phyloP scores from a whole-genome alignment of 805 yeast species.

The Lipomyces oligophaga region DNA sequence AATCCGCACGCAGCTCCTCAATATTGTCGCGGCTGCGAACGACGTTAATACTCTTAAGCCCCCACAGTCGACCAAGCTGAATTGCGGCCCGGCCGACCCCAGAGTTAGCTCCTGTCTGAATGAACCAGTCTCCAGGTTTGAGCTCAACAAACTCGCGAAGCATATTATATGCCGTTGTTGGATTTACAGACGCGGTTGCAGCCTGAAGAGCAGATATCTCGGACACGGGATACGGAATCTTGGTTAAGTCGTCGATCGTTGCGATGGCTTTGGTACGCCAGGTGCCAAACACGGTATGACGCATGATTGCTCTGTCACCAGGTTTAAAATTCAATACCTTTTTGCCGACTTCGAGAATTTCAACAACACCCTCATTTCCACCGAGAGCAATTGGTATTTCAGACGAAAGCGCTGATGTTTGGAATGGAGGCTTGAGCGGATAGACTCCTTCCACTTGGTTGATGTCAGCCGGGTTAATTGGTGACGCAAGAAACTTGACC shows the following conservation, averaged over 20 bases:
- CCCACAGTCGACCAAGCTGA: constrained; percentile 76
- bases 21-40: constrained; percentile 82
- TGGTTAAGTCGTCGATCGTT: constrained; percentile 50
- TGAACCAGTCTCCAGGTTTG: constrained; percentile 74
- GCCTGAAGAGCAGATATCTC: constrained; percentile 45
- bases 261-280: constrained; percentile 82
- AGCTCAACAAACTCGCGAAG: constrained; percentile 63
- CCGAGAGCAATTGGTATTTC: constrained; percentile 73
- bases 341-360: constrained; percentile 69
- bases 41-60: constrained; percentile 78
- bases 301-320: constrained; percentile 90
- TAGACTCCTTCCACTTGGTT: constrained; percentile 84
- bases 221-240: constrained; percentile 49
- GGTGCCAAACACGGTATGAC: constrained; percentile 77
- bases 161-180: constrained; percentile 87
- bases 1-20: constrained; percentile 53
- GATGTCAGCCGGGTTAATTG: constrained; percentile 86
- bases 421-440: constrained; percentile 67
- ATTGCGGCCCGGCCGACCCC: constrained; percentile 91
- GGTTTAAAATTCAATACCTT: constrained; percentile 45
- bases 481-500: constrained; percentile 70
- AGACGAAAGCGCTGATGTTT: constrained; percentile 44
- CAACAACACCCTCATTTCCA: constrained; percentile 92
- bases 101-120: constrained; percentile 95
- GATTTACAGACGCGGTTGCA: constrained; percentile 89